Conservation (phyloP, 2,329 filamentous ascomycete species). For the Talaromyces verruculosus region DNA sequence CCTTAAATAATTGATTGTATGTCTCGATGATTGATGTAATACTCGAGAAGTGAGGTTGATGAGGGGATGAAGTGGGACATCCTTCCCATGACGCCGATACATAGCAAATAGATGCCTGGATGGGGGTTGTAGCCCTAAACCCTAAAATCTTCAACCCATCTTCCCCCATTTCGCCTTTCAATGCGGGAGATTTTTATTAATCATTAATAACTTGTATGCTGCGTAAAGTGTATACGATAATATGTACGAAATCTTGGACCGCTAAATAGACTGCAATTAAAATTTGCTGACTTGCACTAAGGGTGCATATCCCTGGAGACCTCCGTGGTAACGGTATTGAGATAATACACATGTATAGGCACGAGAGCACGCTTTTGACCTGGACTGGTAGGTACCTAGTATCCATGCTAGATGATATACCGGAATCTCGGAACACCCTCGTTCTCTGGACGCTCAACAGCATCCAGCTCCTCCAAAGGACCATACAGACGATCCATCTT, state of each 20-base stretch:
- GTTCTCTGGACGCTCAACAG: not conserved
- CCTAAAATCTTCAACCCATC: not conserved
- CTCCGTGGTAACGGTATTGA: not conserved
- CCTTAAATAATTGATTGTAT: not conserved
- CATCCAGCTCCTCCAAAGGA: conserved; percentile 6
- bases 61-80: conserved; percentile 5
- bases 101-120: not conserved
- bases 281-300: not conserved
- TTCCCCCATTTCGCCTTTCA: not conserved
- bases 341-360: not conserved
- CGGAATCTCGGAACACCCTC: not conserved
- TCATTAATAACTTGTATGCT: not conserved
- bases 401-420: not conserved
- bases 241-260: not conserved
- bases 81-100: not conserved
- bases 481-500: conserved; percentile 25
- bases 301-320: not conserved
- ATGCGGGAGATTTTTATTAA: not conserved
- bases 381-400: not conserved
- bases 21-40: not conserved
- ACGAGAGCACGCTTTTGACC: not conserved
- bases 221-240: not conserved
- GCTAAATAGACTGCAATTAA: not conserved
- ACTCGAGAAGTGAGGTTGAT: not conserved
- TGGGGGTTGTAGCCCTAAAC: not conserved